A percentile compares a stretch with the other conserved stretches of the same genome.
Evolutionary conservation across 345 rosid species (phyloP).

Genomic region (Clausena lansium): DNA sequence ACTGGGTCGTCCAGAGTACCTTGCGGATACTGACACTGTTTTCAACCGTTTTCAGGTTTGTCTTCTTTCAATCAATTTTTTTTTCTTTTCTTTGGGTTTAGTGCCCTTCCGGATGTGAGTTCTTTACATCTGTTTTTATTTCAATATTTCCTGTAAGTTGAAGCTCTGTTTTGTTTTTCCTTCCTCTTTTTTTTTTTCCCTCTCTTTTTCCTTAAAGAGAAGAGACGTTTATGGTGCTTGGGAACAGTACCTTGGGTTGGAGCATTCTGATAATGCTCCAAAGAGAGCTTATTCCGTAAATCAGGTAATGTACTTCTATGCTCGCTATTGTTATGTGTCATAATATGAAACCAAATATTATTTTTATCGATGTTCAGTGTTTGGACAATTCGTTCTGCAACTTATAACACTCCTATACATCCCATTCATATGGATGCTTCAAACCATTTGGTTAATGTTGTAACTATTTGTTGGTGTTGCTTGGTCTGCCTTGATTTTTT

Average conservation of each 20-base stretch:
- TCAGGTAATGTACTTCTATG: conserved; percentile 44
- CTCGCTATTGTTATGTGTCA: background rate
- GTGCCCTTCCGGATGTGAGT: background rate
- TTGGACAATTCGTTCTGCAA: background rate
- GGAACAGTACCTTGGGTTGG: conserved; percentile 95
- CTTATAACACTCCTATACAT: background rate
- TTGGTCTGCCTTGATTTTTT: background rate
- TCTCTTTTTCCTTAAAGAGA: conserved; percentile 30
- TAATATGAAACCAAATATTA: background rate
- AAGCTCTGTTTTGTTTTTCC: background rate
- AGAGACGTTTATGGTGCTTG: conserved; percentile 80
- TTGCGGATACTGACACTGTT: conserved; percentile 71
- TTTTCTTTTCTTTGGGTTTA: background rate
- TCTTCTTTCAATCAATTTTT: background rate
- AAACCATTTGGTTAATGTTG: background rate
- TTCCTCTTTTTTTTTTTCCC: background rate
- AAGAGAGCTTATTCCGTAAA: conserved; percentile 73
- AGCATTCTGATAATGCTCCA: conserved; percentile 81
- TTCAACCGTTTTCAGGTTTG: conserved; percentile 81
- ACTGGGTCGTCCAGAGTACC: conserved; percentile 86
- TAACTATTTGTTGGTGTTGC: background rate
- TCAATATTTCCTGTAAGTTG: background rate
- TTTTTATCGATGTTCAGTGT: background rate
- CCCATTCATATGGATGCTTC: background rate
- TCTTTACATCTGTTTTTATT: background rate